These are phyloP conservation scores for Pugionium dolabratum DNA, from an alignment of 345 rosid genomes.

Conservation along the genomic window DNA sequence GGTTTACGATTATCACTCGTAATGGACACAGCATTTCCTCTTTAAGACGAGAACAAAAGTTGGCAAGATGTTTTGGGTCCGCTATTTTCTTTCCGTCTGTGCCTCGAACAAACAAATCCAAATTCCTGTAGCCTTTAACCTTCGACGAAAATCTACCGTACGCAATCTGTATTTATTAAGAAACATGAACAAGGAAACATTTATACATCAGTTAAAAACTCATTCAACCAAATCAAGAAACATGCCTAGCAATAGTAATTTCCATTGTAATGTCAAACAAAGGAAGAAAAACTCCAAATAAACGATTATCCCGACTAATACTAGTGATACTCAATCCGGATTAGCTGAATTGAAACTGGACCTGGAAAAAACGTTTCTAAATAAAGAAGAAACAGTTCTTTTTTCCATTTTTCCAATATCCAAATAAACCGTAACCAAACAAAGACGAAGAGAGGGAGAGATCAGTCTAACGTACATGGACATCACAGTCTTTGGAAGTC, in stretches of 20 bases:
- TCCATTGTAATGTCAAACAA: not conserved
- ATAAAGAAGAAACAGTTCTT: too few species aligned
- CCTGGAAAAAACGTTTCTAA: too few species aligned
- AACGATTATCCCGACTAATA: not conserved
- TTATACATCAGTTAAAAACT: slow-evolving; percentile 5
- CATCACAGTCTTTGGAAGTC: slow-evolving; percentile 71
- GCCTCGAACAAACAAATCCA: slow-evolving; percentile 66
- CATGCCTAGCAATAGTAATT: not conserved
- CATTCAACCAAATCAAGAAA: not conserved
- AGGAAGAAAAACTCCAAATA: not conserved
- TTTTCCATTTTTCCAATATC: too few species aligned
- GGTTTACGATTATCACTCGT: slow-evolving; percentile 54
- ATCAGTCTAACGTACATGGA: slow-evolving; percentile 48
- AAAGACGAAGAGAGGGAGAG: not conserved
- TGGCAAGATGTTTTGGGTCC: slow-evolving; percentile 52
- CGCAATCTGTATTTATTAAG: slow-evolving; percentile 46
- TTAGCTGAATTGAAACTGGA: too few species aligned
- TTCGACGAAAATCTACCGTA: slow-evolving; percentile 64
- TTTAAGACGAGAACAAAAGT: slow-evolving; percentile 53
- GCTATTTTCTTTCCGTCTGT: slow-evolving; percentile 65
- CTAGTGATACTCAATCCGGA: too few species aligned
- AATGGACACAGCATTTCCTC: slow-evolving; percentile 65
- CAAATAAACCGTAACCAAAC: not conserved
- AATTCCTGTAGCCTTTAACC: slow-evolving; percentile 47
- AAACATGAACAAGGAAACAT: slow-evolving; percentile 20